Conservation (phyloP, 2,329 filamentous ascomycete genomes). For the Furcasterigmium sp. region DNA sequence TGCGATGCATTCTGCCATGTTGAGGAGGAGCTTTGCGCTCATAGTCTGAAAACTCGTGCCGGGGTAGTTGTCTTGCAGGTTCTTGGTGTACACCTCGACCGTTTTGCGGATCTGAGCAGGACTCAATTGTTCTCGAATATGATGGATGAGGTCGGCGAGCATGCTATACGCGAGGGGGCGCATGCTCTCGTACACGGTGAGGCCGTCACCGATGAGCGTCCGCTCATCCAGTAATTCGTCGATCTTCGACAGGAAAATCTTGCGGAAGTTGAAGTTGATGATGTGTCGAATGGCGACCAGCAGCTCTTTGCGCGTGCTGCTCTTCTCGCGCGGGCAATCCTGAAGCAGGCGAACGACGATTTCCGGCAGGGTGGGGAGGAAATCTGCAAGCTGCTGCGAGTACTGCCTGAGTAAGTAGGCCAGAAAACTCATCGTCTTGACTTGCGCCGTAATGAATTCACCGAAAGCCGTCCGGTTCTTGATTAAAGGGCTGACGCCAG, state of each 20-base stretch:
- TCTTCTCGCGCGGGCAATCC: conserved; percentile 93
- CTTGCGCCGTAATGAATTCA: conserved; percentile 95
- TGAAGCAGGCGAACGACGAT: conserved; percentile 88
- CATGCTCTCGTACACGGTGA: conserved; percentile 97
- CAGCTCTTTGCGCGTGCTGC: conserved; percentile 86
- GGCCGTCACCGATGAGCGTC: conserved; percentile 88
- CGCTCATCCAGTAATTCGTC: conserved; percentile 91
- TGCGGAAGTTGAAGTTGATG: conserved; percentile 97
- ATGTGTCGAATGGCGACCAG: conserved; percentile 96
- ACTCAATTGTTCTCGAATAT: conserved; percentile 83
- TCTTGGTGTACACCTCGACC: conserved; percentile 94
- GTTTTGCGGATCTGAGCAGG: conserved; percentile 92
- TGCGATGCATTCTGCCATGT: conserved; percentile 97
- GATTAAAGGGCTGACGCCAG: conserved; percentile 87
- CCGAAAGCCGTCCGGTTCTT: conserved; percentile 92
- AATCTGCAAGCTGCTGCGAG: conserved; percentile 80
- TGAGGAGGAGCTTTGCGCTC: conserved; percentile 93
- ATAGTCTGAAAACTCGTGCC: conserved; percentile 99
- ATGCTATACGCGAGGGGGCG: conserved; percentile 94
- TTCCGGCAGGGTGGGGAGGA: conserved; percentile 76
- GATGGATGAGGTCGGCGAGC: conserved; percentile 96
- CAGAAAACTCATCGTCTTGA: conserved; percentile 98
- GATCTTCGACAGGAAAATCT: conserved; percentile 91
- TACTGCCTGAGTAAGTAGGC: conserved; percentile 90
- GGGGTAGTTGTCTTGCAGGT: conserved; percentile 90